Evolutionary conservation across 2,329 filamentous ascomycete genomes (phyloP).

Genomic region (Achaetomium macrosporum): DNA sequence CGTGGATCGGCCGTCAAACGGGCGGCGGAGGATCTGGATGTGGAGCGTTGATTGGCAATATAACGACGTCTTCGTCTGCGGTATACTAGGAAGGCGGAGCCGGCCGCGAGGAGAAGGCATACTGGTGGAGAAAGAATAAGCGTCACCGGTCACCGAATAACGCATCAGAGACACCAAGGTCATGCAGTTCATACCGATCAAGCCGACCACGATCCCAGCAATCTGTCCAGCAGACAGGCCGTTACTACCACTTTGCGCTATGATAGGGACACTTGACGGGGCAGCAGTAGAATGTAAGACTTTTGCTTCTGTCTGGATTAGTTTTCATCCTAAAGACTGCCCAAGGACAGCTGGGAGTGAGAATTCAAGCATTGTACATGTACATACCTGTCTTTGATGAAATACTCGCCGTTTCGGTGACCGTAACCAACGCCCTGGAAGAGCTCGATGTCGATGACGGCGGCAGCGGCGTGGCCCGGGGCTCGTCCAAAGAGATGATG

Average conservation of each 20-base stretch:
- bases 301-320: not conserved
- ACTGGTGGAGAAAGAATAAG: not conserved
- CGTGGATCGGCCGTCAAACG: not conserved
- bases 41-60: not conserved
- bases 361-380: not conserved
- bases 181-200: not conserved
- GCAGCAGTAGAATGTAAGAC: not conserved
- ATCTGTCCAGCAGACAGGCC: not conserved
- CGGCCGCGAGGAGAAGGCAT: not conserved
- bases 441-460: no score
- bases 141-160: not conserved
- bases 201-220: slow-evolving; percentile 1
- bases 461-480: no score
- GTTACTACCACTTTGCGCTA: not conserved
- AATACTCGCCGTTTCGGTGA: no score
- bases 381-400: no score
- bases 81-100: not conserved
- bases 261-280: not conserved
- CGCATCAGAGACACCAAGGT: no score
- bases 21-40: not conserved
- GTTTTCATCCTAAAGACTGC: not conserved
- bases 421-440: no score
- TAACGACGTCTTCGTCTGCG: not conserved
- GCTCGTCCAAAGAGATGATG: no score
- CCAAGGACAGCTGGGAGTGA: not conserved